phyloP scores from a whole-genome alignment of 306 rosid genomes.

The Sicyos baderoa region DNA sequence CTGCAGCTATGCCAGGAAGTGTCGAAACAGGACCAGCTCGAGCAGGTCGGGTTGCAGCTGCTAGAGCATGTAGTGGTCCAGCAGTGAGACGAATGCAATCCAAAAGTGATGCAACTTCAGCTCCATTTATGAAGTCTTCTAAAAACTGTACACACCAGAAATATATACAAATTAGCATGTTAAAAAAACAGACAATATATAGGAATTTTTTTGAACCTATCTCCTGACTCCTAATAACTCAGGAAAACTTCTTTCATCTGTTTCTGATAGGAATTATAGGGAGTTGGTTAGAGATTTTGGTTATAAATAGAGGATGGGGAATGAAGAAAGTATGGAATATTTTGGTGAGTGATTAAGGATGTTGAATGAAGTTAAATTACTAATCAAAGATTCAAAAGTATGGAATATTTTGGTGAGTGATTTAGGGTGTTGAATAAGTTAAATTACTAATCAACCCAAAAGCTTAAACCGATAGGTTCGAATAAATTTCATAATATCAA shows the following conservation, averaged over 20 bases:
- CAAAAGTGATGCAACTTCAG: constrained; percentile 89
- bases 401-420: too few species aligned
- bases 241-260: background rate
- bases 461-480: too few species aligned
- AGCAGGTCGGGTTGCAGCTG: constrained; percentile 96
- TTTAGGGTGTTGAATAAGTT: too few species aligned
- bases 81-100: constrained; percentile 99
- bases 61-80: constrained; percentile 93
- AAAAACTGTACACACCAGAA: constrained; percentile 56
- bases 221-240: background rate
- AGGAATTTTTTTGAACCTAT: background rate
- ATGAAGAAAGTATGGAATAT: too few species aligned
- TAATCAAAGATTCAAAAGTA: too few species aligned
- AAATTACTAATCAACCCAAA: too few species aligned
- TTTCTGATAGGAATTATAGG: too few species aligned
- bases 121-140: constrained; percentile 97
- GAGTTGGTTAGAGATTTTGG: too few species aligned
- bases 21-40: constrained; percentile 93
- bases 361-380: too few species aligned
- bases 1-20: constrained; percentile 53
- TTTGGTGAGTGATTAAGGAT: too few species aligned
- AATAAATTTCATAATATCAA: too few species aligned
- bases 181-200: background rate
- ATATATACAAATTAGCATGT: background rate
- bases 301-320: too few species aligned